Evolutionary conservation across 2,329 filamentous ascomycete species (phyloP), one percentile per base, ranked within the genome.

Genomic region (Talaromyces sp.): DNA sequence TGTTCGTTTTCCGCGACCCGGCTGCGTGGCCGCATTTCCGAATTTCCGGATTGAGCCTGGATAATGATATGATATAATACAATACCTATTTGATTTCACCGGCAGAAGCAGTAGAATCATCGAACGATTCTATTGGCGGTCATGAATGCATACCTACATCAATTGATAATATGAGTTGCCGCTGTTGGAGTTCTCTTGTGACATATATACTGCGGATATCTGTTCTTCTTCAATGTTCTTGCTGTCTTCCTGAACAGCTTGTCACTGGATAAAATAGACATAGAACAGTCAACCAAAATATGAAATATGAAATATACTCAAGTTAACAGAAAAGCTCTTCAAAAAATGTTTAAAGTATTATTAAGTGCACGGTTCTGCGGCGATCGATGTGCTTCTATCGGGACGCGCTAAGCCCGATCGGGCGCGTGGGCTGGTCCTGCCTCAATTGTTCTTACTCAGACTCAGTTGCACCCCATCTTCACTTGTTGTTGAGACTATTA

Each of bases 81-180:
- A 39, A 57, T 57, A 63, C 63, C 62, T 49, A 66, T 62, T 65
- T 60, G 51, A 22, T 53, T 51, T 30, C 33, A 17, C 36, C 33
- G 28, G 39, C 25, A 55, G 13, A 19, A 49, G n/a, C n/a, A 25
- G n/a, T 25, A 2, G 44, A 15, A 22, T 11, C 15, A 13, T n/a
- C 19, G 8, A 30, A 2, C 8, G 28, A 7, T 30, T 30, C 28
- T 30, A 30, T 30, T 30, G 13, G 15, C 13, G 13, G 15, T 15
- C 33, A 13, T 13, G 4, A 9, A 13, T 33, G 32, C 32, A 11
- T 33, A 33, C 30, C 5, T 30, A 30, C 28, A 22, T 22, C 22
- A 22, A 22, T 22, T 22, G 22, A 33, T 17, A 15, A 3, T 51
- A 13, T 22, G n/a, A 6, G 44, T 15, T 51, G n/a, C 6, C 44